These are phyloP conservation scores for Claviceps sp. DNA, from an alignment of 2,329 filamentous ascomycete species.

Conservation along the genomic window DNA sequence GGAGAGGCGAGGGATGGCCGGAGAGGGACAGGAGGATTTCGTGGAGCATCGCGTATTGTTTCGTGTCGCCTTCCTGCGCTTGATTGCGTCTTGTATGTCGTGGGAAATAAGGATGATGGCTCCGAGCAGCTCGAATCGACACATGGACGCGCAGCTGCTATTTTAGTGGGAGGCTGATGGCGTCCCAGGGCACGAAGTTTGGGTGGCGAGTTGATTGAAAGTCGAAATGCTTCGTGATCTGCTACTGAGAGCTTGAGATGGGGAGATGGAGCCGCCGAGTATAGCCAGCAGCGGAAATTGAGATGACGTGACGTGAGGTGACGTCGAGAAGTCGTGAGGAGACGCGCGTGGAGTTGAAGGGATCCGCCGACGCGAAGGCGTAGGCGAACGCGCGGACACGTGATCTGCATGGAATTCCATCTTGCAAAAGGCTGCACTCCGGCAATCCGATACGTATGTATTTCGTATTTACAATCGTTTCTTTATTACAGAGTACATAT, in stretches of 20 bases:
- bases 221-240: too few relatives aligned
- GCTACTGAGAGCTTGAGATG: too few relatives aligned
- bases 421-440: background rate
- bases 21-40: constrained; percentile 95
- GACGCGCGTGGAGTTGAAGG: background rate
- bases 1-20: constrained; percentile 81
- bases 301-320: background rate
- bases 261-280: background rate
- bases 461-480: background rate
- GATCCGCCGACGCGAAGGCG: background rate
- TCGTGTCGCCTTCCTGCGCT: constrained; percentile 17
- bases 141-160: constrained; percentile 24
- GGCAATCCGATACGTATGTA: background rate
- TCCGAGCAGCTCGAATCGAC: constrained; percentile 40
- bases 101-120: constrained; percentile 34
- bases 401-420: background rate
- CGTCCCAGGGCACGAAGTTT: too few relatives aligned
- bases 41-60: constrained; percentile 62
- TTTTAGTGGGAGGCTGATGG: background rate
- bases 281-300: background rate
- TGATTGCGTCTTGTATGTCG: constrained; percentile 27
- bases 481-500: background rate
- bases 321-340: background rate
- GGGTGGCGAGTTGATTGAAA: too few relatives aligned
- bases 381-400: background rate